A percentile compares a stretch with the other conserved stretches of the same genome.
Evolutionary conservation across 2,329 filamentous ascomycete genomes (phyloP).

Genomic region (Botrytis paeoniae): DNA sequence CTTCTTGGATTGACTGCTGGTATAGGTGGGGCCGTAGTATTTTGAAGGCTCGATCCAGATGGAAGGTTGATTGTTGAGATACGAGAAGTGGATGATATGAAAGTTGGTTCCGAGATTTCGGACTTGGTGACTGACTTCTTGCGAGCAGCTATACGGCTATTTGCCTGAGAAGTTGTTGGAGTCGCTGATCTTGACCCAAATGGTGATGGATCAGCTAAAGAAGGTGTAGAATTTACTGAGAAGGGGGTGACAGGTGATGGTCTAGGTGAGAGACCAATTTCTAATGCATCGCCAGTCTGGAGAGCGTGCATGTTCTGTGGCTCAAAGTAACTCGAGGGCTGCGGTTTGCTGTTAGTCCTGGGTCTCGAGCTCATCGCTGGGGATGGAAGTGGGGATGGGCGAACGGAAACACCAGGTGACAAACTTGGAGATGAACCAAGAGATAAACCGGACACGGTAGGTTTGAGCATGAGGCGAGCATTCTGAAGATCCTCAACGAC

Average conservation of each 20-base stretch:
- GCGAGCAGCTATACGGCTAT: constrained; percentile 24
- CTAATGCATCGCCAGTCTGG: constrained; percentile 26
- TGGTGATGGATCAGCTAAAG: constrained; percentile 30
- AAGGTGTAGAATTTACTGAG: constrained; percentile 35
- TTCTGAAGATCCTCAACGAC: constrained; percentile 31
- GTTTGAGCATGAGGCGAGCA: constrained; percentile 28
- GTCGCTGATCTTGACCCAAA: constrained; percentile 27
- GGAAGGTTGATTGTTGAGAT: constrained; percentile 37
- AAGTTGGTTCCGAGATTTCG: constrained; percentile 38
- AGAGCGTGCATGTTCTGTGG: constrained; percentile 28
- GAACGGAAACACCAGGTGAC: constrained; percentile 4
- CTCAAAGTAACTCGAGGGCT: constrained; percentile 31
- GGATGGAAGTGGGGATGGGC: constrained; percentile 33
- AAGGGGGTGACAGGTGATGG: constrained; percentile 37
- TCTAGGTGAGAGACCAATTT: constrained; percentile 33
- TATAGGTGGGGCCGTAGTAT: constrained; percentile 35
- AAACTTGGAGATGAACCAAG: constrained; percentile 18
- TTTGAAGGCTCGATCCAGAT: constrained; percentile 33
- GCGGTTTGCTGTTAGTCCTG: constrained; percentile 34
- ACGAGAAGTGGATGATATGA: constrained; percentile 37
- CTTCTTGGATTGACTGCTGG: constrained; percentile 37
- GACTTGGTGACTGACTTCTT: constrained; percentile 38
- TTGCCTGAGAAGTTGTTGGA: constrained; percentile 26
- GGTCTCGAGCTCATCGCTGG: constrained; percentile 29
- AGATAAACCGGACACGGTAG: constrained; percentile 27